These are phyloP conservation scores for Fermentozyma sake DNA, from an alignment of 1,139 yeast genomes.

Conservation along the genomic window DNA sequence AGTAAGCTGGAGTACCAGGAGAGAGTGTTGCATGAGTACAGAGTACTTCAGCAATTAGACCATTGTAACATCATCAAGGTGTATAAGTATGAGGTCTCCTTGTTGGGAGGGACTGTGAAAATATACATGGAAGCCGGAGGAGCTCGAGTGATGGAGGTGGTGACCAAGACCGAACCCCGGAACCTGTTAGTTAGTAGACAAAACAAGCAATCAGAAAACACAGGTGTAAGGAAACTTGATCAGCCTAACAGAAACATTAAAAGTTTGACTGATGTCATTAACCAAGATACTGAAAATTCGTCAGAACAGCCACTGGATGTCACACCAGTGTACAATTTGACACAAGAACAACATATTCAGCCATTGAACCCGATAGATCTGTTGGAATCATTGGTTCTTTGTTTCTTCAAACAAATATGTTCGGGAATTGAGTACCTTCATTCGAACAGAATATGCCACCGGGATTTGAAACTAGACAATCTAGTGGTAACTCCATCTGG, in stretches of 20 bases:
- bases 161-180: background rate
- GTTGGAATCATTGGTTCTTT: too few species aligned
- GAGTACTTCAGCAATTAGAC: slow-evolving; percentile 19
- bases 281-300: too few species aligned
- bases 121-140: slow-evolving; percentile 34
- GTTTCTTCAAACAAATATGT: slow-evolving; percentile 34
- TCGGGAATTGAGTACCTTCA: slow-evolving; percentile 33
- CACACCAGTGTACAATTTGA: too few species aligned
- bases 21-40: slow-evolving; percentile 37
- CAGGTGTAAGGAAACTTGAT: too few species aligned
- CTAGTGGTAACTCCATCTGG: slow-evolving; percentile 25
- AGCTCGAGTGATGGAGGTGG: background rate
- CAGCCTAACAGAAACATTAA: too few species aligned
- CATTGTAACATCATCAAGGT: slow-evolving; percentile 35
- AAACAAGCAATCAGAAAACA: too few species aligned
- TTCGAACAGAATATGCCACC: slow-evolving; percentile 27
- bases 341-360: too few species aligned
- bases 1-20: slow-evolving; percentile 28
- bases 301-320: too few species aligned
- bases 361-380: too few species aligned
- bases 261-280: too few species aligned
- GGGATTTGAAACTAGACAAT: slow-evolving; percentile 42
- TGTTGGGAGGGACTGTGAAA: slow-evolving; percentile 14
- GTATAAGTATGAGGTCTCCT: slow-evolving; percentile 19
- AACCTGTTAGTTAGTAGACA: slow-evolving; percentile 1